Evolutionary conservation across 1,139 yeast genomes (phyloP), one percentile per base, ranked within the genome.

Genomic region (Nakaseomyces kungkrabaensis): DNA sequence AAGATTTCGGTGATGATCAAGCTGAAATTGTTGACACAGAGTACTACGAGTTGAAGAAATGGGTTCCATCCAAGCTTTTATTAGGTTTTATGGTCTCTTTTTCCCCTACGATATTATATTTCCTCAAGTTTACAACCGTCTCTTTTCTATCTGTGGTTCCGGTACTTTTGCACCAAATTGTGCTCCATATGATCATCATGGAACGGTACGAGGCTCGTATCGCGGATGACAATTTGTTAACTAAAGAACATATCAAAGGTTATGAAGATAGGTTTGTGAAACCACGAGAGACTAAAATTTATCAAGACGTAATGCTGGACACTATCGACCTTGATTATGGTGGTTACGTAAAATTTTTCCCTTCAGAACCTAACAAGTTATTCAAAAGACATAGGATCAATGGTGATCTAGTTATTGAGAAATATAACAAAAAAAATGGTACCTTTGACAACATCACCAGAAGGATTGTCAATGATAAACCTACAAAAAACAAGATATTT

Each of bases 241-340:
- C 75, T 54, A 78, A 76, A 54, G 88, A 84, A 58, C 78, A 79
- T 59, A 72, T 81, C 53, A 75, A 74, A 36, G 94, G 85, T 59
- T 81, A 81, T 59, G 77, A 82, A 56, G 68, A 73, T 42, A 84
- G 84, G 61, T 78, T 74, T 54, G 85, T 84, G n/a, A 74, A 75
- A 47, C 89, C 90, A 3, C 75, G 76, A 49, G 67, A 78, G 1
- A 73, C 79, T 5, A 72, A 74, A 7, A 66, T 74, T 49, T 73
- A 74, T 49, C 78, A 82, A 56, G 89, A 85, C 59, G 89, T 77
- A 3, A 72, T 77, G 46, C 72, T 83, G 9, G 90, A 85, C 62
- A 81, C 88, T 13, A 36, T 17, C 10, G 31, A 31, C n/a, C 22
- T 31, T 4, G 38, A 63, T 13, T 62, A 58, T 37, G 67, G 68